Base-by-base conservation (phyloP, 331 rosid species). In the Arachis monticola region DNA sequence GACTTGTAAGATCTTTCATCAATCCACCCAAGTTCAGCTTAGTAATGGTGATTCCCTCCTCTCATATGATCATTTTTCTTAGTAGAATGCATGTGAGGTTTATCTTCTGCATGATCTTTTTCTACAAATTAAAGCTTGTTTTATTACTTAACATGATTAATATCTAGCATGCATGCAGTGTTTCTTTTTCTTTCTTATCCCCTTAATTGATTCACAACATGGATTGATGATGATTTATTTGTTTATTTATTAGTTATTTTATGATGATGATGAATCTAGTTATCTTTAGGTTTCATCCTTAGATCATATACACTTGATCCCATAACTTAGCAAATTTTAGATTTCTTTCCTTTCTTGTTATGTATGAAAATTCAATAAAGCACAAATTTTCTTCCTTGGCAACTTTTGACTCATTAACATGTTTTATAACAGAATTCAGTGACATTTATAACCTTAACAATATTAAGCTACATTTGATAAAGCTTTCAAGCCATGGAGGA, bases 401-500 rank as follows among this genome's bases (percentile, higher is more conserved):
- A 50, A 66, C 40, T 73, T 77, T 70, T 55, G 38, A 55, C 69
- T 79, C 48, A 51, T 50, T 73, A 52, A 74, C 52, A 61, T 58
- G 31, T 46, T 22, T 55, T 52, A 41, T 67, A 46, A 1, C 35
- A 46, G 56, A 41, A 64, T 48, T 50, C 32, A 61, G 69, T 78
- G 68, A 7, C 55, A 63, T 62, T 11, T 65, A 50, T 53, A 40
- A 67, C 73, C 40, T 53, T 46, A 58, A 59, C 44, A 60, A 44
- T 42, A 40, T 38, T 75, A 10, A 59, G 63, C 75, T 87, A 40
- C 72, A 73, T 74, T 64, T 38, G 51, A 67, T 72, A 22, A 64
- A 61, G 35, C 47, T 7, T 13, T 51, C 74, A 51, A 56, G 70
- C 70, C 51, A 92, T 92, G 97, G 93, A 86, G 69, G 84, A 82